A percentile compares a stretch with the other conserved stretches of the same genome.
Evolutionary conservation across 2,329 filamentous ascomycete species (phyloP).

Genomic region (Aspergillus intermedius): DNA sequence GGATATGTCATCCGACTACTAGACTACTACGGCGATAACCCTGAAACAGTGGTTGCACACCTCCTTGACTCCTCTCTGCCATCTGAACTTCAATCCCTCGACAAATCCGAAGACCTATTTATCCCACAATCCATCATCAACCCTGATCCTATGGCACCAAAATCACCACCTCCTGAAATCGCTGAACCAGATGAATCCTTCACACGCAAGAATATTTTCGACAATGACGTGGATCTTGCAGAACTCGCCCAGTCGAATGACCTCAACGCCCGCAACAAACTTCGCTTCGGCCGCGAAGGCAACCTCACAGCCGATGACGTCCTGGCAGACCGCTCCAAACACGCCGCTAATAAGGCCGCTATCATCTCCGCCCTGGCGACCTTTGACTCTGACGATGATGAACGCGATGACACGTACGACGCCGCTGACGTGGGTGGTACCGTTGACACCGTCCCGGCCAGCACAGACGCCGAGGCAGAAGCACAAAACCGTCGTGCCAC

Average conservation of each 20-base stretch:
- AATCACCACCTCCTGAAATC: slow-evolving; percentile 31
- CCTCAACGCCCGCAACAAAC: slow-evolving; percentile 43
- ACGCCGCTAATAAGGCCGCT: slow-evolving; percentile 69
- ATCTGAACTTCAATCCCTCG: slow-evolving; percentile 55
- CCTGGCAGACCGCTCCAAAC: slow-evolving; percentile 55
- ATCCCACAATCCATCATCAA: slow-evolving; percentile 41
- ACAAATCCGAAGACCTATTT: slow-evolving; percentile 54
- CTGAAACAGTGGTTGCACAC: slow-evolving; percentile 73
- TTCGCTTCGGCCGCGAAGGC: slow-evolving; percentile 71
- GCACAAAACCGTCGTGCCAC: slow-evolving; percentile 46
- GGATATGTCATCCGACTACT: slow-evolving; percentile 74
- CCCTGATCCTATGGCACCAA: slow-evolving; percentile 53
- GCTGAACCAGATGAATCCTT: slow-evolving; percentile 24
- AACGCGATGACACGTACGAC: slow-evolving; percentile 95
- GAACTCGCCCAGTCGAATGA: slow-evolving; percentile 54
- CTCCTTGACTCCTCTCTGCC: slow-evolving; percentile 73
- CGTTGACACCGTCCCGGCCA: slow-evolving; percentile 56
- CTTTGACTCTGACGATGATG: slow-evolving; percentile 92
- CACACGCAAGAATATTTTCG: slow-evolving; percentile 64
- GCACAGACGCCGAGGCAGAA: slow-evolving; percentile 45
- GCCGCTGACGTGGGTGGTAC: slow-evolving; percentile 84
- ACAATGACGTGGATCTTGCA: slow-evolving; percentile 69
- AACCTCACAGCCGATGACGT: slow-evolving; percentile 64
- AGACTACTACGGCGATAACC: slow-evolving; percentile 69
- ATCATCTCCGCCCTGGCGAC: slow-evolving; percentile 81